These are phyloP conservation scores for sunflower (Helianthus annuus) DNA, from an alignment of 129 eudicot genomes.

Conservation along the genomic window HanXRQr2.0-SUNRISE NC_035449.2:45294513-45295012, in stretches of 20 bases:
- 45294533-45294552: no score
- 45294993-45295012: constrained; percentile 27
- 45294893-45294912: constrained; percentile 16
- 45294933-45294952: constrained; percentile 43
- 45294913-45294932: constrained; percentile 73
- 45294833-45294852: constrained; percentile 30
- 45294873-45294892: constrained; percentile 27
- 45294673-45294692: constrained; percentile 40
- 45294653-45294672: constrained; percentile 31
- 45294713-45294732: constrained; percentile 32
- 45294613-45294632: constrained; percentile 15
- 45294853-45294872: constrained; percentile 15
- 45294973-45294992: constrained; percentile 30
- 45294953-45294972: constrained; percentile 55
- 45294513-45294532: constrained; percentile 10
- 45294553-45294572: constrained; percentile 14
- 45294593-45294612: constrained; percentile 26
- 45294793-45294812: constrained; percentile 3
- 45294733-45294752: constrained; percentile 20
- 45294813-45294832: constrained; percentile 6
- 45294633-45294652: constrained; percentile 30
- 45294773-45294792: constrained; percentile 23
- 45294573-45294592: constrained; percentile 23
- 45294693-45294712: constrained; percentile 44
- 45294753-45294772: constrained; percentile 5